Evolutionary conservation across 2,329 filamentous ascomycete genomes (phyloP).

Genomic region (Ceratocystis variospora): DNA sequence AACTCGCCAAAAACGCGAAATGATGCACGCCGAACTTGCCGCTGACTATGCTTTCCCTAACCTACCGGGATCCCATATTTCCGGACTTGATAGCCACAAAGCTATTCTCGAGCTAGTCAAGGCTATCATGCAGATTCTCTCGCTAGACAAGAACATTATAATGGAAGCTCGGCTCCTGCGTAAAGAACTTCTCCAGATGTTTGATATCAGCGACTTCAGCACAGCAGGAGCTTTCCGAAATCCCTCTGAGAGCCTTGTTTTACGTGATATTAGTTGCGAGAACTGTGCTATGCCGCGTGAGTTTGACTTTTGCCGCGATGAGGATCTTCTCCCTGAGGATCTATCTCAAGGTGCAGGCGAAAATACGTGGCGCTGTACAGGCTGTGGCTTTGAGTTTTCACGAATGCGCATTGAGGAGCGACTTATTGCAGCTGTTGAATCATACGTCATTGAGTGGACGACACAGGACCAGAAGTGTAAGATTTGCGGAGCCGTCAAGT

Average conservation of each 20-base stretch:
- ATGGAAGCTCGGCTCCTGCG: slow-evolving; percentile 78
- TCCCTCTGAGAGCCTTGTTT: slow-evolving; percentile 58
- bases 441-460: slow-evolving; percentile 62
- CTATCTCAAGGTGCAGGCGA: slow-evolving; percentile 23
- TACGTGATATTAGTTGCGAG: slow-evolving; percentile 70
- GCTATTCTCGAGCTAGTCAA: slow-evolving; percentile 72
- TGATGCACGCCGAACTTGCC: slow-evolving; percentile 76
- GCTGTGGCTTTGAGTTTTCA: slow-evolving; percentile 64
- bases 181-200: slow-evolving; percentile 76
- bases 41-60: slow-evolving; percentile 74
- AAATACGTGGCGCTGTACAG: slow-evolving; percentile 58
- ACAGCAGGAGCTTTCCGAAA: slow-evolving; percentile 78
- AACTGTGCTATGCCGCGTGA: slow-evolving; percentile 83
- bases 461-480: slow-evolving; percentile 79
- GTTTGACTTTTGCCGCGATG: slow-evolving; percentile 82
- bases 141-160: slow-evolving; percentile 77
- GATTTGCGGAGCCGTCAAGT: slow-evolving; percentile 55
- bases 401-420: slow-evolving; percentile 72
- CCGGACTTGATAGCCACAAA: slow-evolving; percentile 18
- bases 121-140: slow-evolving; percentile 79
- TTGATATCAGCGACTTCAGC: slow-evolving; percentile 90
- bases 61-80: slow-evolving; percentile 56
- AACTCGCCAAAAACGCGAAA: slow-evolving; percentile 71
- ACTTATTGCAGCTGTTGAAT: slow-evolving; percentile 63
- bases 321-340: slow-evolving; percentile 53